These are phyloP conservation scores for Hypoxylon cercidicola DNA, from an alignment of 495 filamentous ascomycete genomes.

Conservation along the genomic window DNA sequence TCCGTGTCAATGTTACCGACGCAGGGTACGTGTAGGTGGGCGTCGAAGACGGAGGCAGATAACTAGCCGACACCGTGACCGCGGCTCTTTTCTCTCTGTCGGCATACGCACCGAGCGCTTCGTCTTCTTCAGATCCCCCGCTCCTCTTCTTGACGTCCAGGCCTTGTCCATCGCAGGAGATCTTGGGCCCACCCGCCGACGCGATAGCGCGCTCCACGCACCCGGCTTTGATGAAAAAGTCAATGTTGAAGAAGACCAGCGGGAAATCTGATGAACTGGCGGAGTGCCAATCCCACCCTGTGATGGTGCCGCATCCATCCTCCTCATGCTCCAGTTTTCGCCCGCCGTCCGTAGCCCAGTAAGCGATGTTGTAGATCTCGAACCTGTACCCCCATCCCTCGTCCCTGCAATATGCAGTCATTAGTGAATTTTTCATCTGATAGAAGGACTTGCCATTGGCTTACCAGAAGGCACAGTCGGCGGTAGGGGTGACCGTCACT, in stretches of 20 bases:
- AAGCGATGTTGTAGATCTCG: not conserved
- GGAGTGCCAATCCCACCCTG: slow-evolving; percentile 13
- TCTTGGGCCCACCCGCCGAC: slow-evolving; percentile 24
- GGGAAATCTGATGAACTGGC: not conserved
- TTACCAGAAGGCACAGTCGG: not conserved
- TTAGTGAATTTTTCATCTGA: not conserved
- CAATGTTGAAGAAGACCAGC: not conserved
- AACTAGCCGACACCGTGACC: no score
- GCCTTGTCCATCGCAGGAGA: slow-evolving; percentile 3
- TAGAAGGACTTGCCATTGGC: not conserved
- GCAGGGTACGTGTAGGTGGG: no score
- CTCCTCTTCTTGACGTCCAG: not conserved
- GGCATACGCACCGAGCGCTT: no score
- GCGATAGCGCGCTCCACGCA: slow-evolving; percentile 32
- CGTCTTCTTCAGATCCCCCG: not conserved
- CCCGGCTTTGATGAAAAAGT: slow-evolving; percentile 28
- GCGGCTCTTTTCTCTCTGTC: no score
- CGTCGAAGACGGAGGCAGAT: no score
- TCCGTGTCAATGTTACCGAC: no score
- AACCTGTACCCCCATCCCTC: not conserved
- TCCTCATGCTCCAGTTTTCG: slow-evolving; percentile 6
- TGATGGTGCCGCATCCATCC: slow-evolving; percentile 18
- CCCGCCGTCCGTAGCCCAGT: slow-evolving; percentile 13
- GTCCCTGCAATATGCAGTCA: not conserved
- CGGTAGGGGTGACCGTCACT: not conserved